Percentiles rank a stretch among this genome's conserved stretches.
These are phyloP conservation scores for Firmiana major DNA, from an alignment of 345 rosid genomes.

Conservation along the genomic window DNA sequence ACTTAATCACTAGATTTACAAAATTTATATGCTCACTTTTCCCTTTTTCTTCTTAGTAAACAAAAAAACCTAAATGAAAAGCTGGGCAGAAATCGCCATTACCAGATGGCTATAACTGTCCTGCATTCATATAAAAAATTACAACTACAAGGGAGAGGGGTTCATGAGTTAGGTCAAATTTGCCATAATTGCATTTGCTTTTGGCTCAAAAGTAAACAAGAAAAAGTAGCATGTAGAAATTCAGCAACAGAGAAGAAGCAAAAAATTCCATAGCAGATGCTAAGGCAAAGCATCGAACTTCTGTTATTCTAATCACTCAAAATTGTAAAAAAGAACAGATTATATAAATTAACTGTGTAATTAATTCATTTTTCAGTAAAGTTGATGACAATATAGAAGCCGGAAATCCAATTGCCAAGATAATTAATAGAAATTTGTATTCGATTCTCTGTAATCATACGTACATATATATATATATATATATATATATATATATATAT, in stretches of 20 bases:
- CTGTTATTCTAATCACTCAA: background rate
- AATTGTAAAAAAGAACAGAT: background rate
- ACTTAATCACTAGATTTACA: no score
- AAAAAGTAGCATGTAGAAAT: background rate
- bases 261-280: background rate
- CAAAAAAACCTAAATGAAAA: no score
- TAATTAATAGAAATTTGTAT: slow-evolving; percentile 21
- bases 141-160: no score
- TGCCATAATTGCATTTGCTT: background rate
- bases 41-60: no score
- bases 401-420: slow-evolving; percentile 21
- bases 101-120: background rate
- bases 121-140: no score
- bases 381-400: slow-evolving; percentile 5
- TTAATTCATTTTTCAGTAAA: slow-evolving; percentile 9
- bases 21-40: no score
- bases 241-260: no score
- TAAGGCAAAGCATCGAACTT: background rate
- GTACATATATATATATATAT: no score
- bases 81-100: no score
- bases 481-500: no score
- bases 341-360: background rate
- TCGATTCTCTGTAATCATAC: slow-evolving; percentile 25
- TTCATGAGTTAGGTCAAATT: background rate
- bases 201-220: background rate